Evolutionary conservation across 495 filamentous ascomycete species (phyloP).

Genomic region (Cercophora samala): DNA sequence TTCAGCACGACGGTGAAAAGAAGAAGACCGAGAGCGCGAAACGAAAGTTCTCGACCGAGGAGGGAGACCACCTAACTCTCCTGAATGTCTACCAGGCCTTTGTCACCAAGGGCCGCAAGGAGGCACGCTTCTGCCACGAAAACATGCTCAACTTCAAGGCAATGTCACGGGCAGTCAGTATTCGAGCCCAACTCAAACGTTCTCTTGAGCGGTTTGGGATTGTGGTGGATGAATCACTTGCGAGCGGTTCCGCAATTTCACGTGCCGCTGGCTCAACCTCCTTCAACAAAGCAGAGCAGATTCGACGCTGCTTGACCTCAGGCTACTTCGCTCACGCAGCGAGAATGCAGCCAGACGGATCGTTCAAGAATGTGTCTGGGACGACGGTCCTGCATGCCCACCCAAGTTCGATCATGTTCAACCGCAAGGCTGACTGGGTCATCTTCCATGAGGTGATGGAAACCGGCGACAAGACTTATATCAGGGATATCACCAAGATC

Average conservation of each 20-base stretch:
- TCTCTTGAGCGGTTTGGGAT: slow-evolving; percentile 86
- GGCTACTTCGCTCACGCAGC: slow-evolving; percentile 97
- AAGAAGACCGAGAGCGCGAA: slow-evolving; percentile 68
- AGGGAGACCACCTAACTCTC: slow-evolving; percentile 93
- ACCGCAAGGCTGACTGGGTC: slow-evolving; percentile 96
- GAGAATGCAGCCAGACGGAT: slow-evolving; percentile 92
- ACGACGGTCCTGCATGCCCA: slow-evolving; percentile 76
- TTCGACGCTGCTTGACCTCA: slow-evolving; percentile 80
- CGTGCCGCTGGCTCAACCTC: slow-evolving; percentile 22
- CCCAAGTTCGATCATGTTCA: slow-evolving; percentile 93
- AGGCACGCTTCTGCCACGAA: slow-evolving; percentile 80
- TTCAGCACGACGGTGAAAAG: slow-evolving; percentile 72
- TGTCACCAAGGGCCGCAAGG: slow-evolving; percentile 78
- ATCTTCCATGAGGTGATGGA: slow-evolving; percentile 95
- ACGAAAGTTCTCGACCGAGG: slow-evolving; percentile 84
- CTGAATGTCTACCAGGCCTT: slow-evolving; percentile 93
- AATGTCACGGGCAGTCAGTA: slow-evolving; percentile 77
- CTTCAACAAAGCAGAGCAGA: slow-evolving; percentile 60
- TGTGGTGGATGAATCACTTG: slow-evolving; percentile 57
- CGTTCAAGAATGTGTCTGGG: slow-evolving; percentile 76
- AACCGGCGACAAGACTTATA: slow-evolving; percentile 83
- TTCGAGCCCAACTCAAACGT: slow-evolving; percentile 79
- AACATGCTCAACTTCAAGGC: slow-evolving; percentile 83
- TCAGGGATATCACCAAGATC: slow-evolving; percentile 87
- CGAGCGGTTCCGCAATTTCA: slow-evolving; percentile 13